Evolutionary conservation across 768 basidiomycete genomes (phyloP).

Genomic region (Ramaria sp.): DNA sequence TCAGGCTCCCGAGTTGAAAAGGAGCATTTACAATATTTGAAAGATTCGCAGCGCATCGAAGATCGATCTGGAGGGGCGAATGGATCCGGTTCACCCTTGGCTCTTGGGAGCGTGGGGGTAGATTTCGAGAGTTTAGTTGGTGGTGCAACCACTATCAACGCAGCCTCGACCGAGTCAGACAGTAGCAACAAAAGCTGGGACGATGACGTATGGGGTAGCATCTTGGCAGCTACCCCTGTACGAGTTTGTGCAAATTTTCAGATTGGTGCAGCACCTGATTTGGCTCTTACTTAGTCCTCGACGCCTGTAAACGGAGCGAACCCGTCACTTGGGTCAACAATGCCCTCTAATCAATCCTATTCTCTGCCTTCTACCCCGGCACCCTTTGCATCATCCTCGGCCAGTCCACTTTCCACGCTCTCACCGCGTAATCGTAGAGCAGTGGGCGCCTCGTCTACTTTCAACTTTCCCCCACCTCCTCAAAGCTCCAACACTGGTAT

Average conservation of each 20-base stretch:
- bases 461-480: constrained; percentile 17
- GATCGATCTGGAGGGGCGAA: constrained; percentile 49
- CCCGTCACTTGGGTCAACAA: not conserved
- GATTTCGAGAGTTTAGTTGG: constrained; percentile 82
- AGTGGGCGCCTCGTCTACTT: not conserved
- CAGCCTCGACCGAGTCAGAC: constrained; percentile 32
- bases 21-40: constrained; percentile 86
- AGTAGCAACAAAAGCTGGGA: constrained; percentile 39
- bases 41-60: constrained; percentile 86
- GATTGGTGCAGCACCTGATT: not conserved
- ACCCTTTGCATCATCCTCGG: not conserved
- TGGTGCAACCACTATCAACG: constrained; percentile 16
- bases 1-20: constrained; percentile 72
- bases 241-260: constrained; percentile 16
- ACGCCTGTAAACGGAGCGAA: not conserved
- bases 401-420: not conserved
- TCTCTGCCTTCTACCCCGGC: constrained; percentile 13
- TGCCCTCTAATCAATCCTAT: constrained; percentile 1
- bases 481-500: too few relatives aligned
- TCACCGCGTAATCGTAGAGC: not conserved
- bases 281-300: constrained; percentile 16
- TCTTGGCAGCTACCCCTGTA: constrained; percentile 37
- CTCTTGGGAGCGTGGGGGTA: constrained; percentile 34
- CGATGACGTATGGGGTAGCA: constrained; percentile 79
- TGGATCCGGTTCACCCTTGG: constrained; percentile 19